Conservation (phyloP, 768 basidiomycete species). For the Termitomyces sp. region DNA sequence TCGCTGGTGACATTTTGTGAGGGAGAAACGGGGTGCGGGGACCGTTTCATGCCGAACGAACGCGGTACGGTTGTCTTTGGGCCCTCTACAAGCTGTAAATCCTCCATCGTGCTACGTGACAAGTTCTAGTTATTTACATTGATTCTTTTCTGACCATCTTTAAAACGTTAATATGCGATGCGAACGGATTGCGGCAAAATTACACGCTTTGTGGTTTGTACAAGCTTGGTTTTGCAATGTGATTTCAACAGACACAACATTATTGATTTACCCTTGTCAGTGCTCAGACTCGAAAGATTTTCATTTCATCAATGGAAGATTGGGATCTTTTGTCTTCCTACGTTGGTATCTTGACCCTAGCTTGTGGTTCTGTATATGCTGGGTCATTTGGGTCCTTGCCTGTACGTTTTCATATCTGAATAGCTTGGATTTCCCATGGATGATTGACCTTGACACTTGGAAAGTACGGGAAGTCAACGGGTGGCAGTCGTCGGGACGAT, state of each 20-base stretch:
- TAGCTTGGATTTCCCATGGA: neutral
- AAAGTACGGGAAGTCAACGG: slow-evolving; percentile 20
- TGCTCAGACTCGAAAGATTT: neutral
- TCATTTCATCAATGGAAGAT: slow-evolving; percentile 22
- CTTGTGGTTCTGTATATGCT: slow-evolving; percentile 59
- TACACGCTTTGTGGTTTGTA: neutral
- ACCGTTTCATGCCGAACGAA: neutral
- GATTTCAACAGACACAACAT: neutral
- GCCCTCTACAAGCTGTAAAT: neutral
- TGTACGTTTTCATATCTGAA: slow-evolving; percentile 31
- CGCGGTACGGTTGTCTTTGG: neutral
- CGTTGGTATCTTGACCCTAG: slow-evolving; percentile 60
- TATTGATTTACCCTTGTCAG: neutral
- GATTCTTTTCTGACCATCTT: no score
- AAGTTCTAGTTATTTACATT: no score
- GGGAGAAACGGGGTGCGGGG: no score
- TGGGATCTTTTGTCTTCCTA: slow-evolving; percentile 65
- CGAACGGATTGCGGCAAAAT: no score
- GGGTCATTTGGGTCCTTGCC: slow-evolving; percentile 67
- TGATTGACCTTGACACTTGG: neutral
- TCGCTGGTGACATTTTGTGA: no score
- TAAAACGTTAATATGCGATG: no score
- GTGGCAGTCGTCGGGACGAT: slow-evolving; percentile 22
- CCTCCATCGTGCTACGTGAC: no score
- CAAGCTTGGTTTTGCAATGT: neutral